Evolutionary conservation across 192 early-diverging fungal genomes (phyloP).

Genomic region (Backusella liffmaniae): DNA sequence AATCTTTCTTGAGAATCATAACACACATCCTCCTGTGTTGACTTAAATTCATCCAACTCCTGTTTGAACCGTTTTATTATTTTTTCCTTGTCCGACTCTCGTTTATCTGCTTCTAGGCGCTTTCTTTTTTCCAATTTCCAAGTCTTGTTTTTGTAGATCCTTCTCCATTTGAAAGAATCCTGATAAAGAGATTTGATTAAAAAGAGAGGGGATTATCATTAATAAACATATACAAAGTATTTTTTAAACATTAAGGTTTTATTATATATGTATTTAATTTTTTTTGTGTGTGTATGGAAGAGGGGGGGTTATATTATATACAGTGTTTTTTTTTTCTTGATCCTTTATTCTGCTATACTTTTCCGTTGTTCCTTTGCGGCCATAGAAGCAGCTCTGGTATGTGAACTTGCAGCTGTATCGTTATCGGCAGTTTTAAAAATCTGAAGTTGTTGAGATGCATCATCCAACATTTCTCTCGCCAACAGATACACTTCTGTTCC

Average conservation of each 20-base stretch:
- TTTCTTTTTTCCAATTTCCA: no score
- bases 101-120: no score
- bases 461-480: constrained; percentile 77
- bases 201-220: no score
- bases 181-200: no score
- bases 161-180: no score
- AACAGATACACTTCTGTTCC: constrained; percentile 84
- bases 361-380: constrained; percentile 13
- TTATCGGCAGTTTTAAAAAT: constrained; percentile 48
- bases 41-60: no score
- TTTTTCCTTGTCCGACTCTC: no score
- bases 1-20: no score
- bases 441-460: constrained; percentile 69
- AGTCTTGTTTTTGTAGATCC: no score
- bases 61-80: no score
- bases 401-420: constrained; percentile 26
- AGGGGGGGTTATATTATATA: background rate
- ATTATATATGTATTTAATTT: background rate
- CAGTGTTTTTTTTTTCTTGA: background rate
- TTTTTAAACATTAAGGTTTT: background rate
- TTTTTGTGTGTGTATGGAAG: background rate
- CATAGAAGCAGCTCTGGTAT: constrained; percentile 17
- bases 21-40: no score
- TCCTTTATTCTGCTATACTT: constrained; percentile 6
- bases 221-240: no score